Base-by-base conservation (phyloP, 306 rosid genomes). In the Castanea crenata region DNA sequence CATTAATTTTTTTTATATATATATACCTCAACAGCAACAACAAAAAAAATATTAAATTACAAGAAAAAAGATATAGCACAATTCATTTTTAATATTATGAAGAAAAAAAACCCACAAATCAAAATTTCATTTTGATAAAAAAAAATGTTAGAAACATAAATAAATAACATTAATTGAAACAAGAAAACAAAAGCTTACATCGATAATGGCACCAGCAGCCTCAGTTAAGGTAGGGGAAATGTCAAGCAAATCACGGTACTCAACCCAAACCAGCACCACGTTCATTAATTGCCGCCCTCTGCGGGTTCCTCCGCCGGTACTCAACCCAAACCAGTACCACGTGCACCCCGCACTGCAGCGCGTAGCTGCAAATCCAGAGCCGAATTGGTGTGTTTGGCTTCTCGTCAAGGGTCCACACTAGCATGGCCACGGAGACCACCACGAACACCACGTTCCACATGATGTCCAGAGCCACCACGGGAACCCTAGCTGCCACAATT, bases 181-280 rank as follows among this genome's bases (percentile, higher is more conserved):
- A 81, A 25, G 46, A 20, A 15, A 49, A 18, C 49, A 64, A 32
- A 57, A 54, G 61, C 90, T 86, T 81, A 95, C 99, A 86, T 95
- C 97, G 62, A 95, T 92, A 78, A 95, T 95, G 78, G 98, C 99
- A 69, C 98, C 99, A 20, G 99, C 98, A 20, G 98, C 98, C 85
- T 91, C 98, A 7, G 98, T 86, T 14, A 95, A 86, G 34, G 94
- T 80, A n/a, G 98, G 98, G 20, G 99, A 91, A 64, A 95, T 92
- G 73, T 92, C 90, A 46, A 92, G 96, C 84, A 95, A 91, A 85
- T 95, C 98, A 73, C 89, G 89, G n/a, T n/a, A n/a, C n/a, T n/a
- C n/a, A n/a, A n/a, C n/a, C n/a, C n/a, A n/a, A n/a, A n/a, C n/a
- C n/a, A n/a, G n/a, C n/a, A n/a, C n/a, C n/a, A n/a, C n/a, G n/a